Evolutionary conservation across 2,329 filamentous ascomycete genomes (phyloP), one percentile per base, ranked within the genome.

Genomic region (Trichoderma brevicompactum): DNA sequence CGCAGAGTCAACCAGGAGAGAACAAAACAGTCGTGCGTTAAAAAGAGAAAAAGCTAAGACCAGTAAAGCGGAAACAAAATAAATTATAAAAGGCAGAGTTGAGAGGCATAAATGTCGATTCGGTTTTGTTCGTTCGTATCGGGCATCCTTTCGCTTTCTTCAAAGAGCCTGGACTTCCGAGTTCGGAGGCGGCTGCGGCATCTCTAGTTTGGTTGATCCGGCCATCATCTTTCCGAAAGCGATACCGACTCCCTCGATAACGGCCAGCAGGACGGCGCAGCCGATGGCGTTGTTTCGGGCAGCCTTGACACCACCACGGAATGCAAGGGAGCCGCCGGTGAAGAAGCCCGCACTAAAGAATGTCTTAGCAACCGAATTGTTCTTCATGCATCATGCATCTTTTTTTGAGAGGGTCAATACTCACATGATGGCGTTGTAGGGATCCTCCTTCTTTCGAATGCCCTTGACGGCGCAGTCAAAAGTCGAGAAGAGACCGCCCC

Each of bases 391-490:
- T 43, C 8, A 5, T n/a, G n/a, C n/a, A 19, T 7, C 5, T 6
- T 36, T 32, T n/a, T 36, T n/a, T 5, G 32, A 5, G 13, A 13
- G 41, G 15, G 19, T 43, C 19, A 41, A 44, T 23, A 38, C 59
- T 43, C 48, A 62, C 59, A 94, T 96, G 77, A 99, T 98, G 74
- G 94, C 93, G 81, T 98, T 98, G 83, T 93, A 98, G 13, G 95
- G 93, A 77, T 98, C 95, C 79, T 99, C 95, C 89, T 97, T 98
- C 85, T 95, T 92, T 70, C 93, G 84, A 65, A 94, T 82, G 65
- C 94, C 94, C 85, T 98, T 99, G 68, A 97, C 91, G 23, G 94
- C 91, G 82, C 95, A 99, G 81, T 99, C 95, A 75, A 94, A 98
- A 68, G 92, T 96, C 73, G 89, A 92, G 84, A 98, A 98, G 65